Conservation (phyloP, 2,329 filamentous ascomycete genomes). For the Alternaria sp. region DNA sequence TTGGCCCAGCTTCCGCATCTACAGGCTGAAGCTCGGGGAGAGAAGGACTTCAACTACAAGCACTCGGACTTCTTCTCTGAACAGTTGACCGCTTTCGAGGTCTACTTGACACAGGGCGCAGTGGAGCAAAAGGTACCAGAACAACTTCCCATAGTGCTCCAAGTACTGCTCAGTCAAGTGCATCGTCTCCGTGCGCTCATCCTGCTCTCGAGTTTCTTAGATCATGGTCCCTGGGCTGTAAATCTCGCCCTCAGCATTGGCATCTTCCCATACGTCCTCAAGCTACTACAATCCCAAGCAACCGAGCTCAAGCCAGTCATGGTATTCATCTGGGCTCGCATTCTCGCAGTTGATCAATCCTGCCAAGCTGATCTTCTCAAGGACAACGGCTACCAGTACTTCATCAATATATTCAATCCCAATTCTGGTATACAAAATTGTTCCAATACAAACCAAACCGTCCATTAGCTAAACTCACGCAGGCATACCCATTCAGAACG, state of each 20-base stretch:
- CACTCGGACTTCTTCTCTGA: constrained; percentile 97
- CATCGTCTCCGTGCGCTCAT: constrained; percentile 91
- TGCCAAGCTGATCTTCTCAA: constrained; percentile 95
- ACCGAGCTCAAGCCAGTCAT: constrained; percentile 96
- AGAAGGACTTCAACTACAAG: constrained; percentile 85
- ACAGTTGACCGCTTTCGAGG: constrained; percentile 95
- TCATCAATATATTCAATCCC: constrained; percentile 89
- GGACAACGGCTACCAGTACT: constrained; percentile 97
- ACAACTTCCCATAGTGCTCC: constrained; percentile 93
- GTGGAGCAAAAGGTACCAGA: constrained; percentile 88
- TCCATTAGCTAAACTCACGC: constrained; percentile 22
- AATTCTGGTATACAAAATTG: constrained; percentile 62
- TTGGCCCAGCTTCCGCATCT: constrained; percentile 86
- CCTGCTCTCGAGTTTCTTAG: constrained; percentile 88
- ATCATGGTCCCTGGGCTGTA: constrained; percentile 98
- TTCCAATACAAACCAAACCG: not conserved
- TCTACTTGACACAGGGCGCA: constrained; percentile 86
- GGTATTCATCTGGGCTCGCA: constrained; percentile 98
- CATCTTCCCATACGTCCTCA: constrained; percentile 98
- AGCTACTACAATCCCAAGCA: constrained; percentile 92
- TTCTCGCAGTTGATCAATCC: constrained; percentile 91
- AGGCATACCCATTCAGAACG: constrained; percentile 82
- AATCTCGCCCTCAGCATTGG: constrained; percentile 96
- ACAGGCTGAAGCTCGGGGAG: constrained; percentile 75
- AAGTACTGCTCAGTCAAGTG: constrained; percentile 94